Base-by-base conservation (phyloP, 257 asterid species). In the Parsonsia alboflavescens region DNA sequence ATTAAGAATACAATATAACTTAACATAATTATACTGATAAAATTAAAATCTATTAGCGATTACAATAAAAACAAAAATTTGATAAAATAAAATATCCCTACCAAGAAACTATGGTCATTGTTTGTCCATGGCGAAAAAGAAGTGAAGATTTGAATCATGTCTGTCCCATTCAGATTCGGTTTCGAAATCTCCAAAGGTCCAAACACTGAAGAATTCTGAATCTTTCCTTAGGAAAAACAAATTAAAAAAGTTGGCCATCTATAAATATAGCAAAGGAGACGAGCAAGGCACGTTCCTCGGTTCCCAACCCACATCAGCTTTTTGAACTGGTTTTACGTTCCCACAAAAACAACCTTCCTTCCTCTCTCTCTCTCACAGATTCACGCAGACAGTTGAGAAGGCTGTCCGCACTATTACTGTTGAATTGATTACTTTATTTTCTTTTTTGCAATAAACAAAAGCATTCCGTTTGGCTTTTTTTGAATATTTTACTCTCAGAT, bases 211-310 rank as follows among this genome's bases (percentile, higher is more conserved):
- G n/a, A 61, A 73, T 71, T 69, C 53, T 50, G 75, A 74, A 73
- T 78, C 70, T 78, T 78, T 21, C 52, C 52, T 39, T 6, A 13
- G 6, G 49, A 63, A n/a, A 64, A 77, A 71, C 54, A 67, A 7
- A 11, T 26, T 74, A 54, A 76, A 73, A 72, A 77, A 70, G 46
- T 75, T 63, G 49, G 36, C 19, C 19, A 42, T 30, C 12, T 50
- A 65, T 65, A 19, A 67, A 56, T 45, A 58, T 53, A 46, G 52
- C 16, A 44, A 50, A 79, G 72, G 41, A 84, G 86, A 82, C 83
- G 80, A 80, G 84, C 89, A 71, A 64, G 68, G 84, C 95, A 90
- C 90, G 93, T 90, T 85, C 83, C 49, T 87, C 80, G 85, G 79
- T 80, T 77, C 76, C 68, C 76, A 54, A 70, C 82, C 71, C 71